A percentile compares a stretch with the other conserved stretches of the same genome.
phyloP scores from a whole-genome alignment of 257 asterid genomes.

The Mentha longifolia region DNA sequence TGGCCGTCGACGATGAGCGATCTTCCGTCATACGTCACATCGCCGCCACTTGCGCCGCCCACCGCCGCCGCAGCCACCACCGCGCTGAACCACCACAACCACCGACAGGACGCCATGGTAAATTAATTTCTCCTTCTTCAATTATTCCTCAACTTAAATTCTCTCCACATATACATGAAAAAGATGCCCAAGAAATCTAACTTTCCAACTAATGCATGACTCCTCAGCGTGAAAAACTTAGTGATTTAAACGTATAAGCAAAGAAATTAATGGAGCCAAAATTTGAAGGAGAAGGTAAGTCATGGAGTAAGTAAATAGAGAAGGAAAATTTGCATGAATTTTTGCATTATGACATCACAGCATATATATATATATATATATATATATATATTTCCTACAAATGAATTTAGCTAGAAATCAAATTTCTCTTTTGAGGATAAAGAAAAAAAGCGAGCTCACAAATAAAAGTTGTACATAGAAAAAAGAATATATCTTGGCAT shows the following conservation, averaged over 20 bases:
- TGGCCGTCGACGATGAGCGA: conserved; percentile 71
- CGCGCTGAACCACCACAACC: conserved; percentile 34
- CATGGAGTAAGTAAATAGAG: neutral
- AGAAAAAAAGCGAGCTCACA: too few relatives aligned
- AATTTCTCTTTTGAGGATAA: neutral
- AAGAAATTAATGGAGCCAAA: conserved; percentile 9
- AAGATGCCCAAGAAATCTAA: neutral
- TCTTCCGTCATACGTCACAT: conserved; percentile 70
- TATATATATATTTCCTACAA: neutral
- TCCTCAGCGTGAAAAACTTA: neutral
- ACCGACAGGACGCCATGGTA: conserved; percentile 28
- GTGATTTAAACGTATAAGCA: conserved; percentile 16
- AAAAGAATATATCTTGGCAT: neutral
- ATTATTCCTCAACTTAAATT: neutral
- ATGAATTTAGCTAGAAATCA: too few relatives aligned
- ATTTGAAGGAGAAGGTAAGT: conserved; percentile 37
- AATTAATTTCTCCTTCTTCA: neutral
- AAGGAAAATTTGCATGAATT: conserved; percentile 19
- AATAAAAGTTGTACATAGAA: neutral
- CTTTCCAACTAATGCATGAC: conserved; percentile 10
- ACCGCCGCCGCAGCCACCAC: conserved; percentile 33
- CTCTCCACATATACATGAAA: neutral
- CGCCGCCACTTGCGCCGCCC: conserved; percentile 40
- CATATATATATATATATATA: neutral
- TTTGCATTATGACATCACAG: conserved; percentile 30